Conservation (phyloP, 352 stramenopile species). For the Thraustotheca clavata region DNA sequence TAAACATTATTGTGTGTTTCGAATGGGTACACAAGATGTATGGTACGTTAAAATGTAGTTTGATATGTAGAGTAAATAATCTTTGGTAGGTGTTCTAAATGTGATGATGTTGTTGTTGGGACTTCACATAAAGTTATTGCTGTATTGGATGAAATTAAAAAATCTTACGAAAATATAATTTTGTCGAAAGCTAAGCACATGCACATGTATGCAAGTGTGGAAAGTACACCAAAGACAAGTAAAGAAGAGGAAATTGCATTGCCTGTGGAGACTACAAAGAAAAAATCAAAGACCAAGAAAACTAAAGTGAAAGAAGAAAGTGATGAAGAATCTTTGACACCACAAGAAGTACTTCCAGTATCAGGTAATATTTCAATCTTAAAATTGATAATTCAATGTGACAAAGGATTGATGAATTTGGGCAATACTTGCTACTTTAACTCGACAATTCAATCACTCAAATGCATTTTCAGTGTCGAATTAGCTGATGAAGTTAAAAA, state of each 20-base stretch:
- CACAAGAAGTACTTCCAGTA: neutral
- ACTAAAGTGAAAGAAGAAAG: neutral
- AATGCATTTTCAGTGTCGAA: constrained; percentile 32
- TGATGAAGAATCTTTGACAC: neutral
- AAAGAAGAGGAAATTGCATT: neutral
- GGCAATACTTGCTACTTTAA: constrained; percentile 95
- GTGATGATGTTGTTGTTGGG: neutral
- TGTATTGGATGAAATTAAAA: constrained; percentile 35
- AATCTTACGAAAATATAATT: neutral
- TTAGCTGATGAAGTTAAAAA: constrained; percentile 33
- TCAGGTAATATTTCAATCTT: neutral
- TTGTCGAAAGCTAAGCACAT: constrained; percentile 1
- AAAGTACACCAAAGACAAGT: neutral
- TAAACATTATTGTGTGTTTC: constrained; percentile 55
- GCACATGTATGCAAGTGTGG: constrained; percentile 6
- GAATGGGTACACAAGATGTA: constrained; percentile 39
- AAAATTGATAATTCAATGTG: constrained; percentile 22
- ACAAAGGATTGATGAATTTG: constrained; percentile 77
- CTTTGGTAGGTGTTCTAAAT: constrained; percentile 20
- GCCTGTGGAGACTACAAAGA: neutral
- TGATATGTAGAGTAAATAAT: neutral
- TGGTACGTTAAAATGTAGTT: constrained; percentile 26
- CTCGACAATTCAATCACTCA: constrained; percentile 82
- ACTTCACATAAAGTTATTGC: constrained; percentile 4
- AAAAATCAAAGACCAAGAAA: neutral